Conservation (phyloP, 179 eudicot species). For the Vitellaria paradoxa region DNA sequence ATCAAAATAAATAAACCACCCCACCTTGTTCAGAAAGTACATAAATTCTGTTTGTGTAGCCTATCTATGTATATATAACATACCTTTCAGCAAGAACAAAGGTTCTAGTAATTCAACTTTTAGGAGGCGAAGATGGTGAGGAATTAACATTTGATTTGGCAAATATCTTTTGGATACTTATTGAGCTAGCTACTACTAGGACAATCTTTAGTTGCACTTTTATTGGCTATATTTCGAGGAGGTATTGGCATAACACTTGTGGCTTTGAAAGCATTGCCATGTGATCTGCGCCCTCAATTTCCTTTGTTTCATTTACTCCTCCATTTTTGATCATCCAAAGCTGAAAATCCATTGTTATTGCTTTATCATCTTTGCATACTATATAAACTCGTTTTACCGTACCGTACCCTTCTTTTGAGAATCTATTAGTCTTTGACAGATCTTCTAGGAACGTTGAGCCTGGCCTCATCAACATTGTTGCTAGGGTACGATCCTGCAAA, state of each 20-base stretch:
- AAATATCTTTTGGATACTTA: no score
- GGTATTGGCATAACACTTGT: conserved; percentile 18
- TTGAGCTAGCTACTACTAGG: no score
- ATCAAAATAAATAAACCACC: no score
- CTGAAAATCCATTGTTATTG: conserved; percentile 24
- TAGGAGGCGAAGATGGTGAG: no score
- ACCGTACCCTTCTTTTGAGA: conserved; percentile 29
- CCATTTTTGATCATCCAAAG: conserved; percentile 41
- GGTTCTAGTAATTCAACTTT: no score
- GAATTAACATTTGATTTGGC: no score
- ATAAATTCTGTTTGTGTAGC: no score
- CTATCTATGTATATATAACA: no score
- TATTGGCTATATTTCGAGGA: no score
- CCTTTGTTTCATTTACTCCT: conserved; percentile 28
- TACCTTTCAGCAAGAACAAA: no score
- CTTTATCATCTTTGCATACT: conserved; percentile 30
- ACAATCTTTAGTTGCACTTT: no score
- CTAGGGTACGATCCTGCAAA: conserved; percentile 34
- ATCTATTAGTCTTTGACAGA: conserved; percentile 18
- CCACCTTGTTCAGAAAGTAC: no score
- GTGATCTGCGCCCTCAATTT: conserved; percentile 37
- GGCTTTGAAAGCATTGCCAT: conserved; percentile 40
- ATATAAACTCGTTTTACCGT: conserved; percentile 31
- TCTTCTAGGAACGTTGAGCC: conserved; percentile 29
- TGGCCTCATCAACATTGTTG: conserved; percentile 25